These are phyloP conservation scores for Scheffersomyces segobiensis DNA, from an alignment of 1,139 yeast genomes.

Conservation along the genomic window DNA sequence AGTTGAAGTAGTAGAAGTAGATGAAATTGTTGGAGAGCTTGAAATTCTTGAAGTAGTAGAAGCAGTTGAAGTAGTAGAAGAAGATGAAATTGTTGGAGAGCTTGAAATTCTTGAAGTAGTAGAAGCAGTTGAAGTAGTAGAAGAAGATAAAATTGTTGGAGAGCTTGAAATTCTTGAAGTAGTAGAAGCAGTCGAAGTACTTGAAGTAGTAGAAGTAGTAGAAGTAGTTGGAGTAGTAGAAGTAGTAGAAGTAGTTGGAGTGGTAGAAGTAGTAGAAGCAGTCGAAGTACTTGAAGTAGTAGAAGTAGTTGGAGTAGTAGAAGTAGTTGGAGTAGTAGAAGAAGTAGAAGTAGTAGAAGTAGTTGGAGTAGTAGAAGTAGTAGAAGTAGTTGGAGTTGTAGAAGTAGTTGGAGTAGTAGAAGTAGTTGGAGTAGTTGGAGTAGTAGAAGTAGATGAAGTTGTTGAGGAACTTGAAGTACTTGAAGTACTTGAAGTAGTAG, in stretches of 20 bases:
- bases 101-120: conserved; percentile 1
- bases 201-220: background rate
- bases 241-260: conserved; percentile 2
- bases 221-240: background rate
- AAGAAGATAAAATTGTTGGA: conserved; percentile 3
- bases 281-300: conserved; percentile 1
- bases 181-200: too few relatives aligned
- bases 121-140: conserved; percentile 1
- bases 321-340: conserved; percentile 1
- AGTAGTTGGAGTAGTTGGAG: conserved; percentile 1
- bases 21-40: conserved; percentile 1
- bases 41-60: conserved; percentile 4
- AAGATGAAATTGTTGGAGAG: conserved; percentile 1
- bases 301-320: conserved; percentile 3
- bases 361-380: conserved; percentile 4
- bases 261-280: conserved; percentile 2
- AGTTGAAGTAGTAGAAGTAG: background rate
- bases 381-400: conserved; percentile 3
- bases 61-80: conserved; percentile 1
- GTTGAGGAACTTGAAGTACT: conserved; percentile 3
- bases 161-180: conserved; percentile 3
- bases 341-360: conserved; percentile 1
- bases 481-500: conserved; percentile 2
- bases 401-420: conserved; percentile 4
- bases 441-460: background rate